These are phyloP conservation scores for Termitomyces sp. DNA, from an alignment of 768 basidiomycete species.

Conservation along the genomic window DNA sequence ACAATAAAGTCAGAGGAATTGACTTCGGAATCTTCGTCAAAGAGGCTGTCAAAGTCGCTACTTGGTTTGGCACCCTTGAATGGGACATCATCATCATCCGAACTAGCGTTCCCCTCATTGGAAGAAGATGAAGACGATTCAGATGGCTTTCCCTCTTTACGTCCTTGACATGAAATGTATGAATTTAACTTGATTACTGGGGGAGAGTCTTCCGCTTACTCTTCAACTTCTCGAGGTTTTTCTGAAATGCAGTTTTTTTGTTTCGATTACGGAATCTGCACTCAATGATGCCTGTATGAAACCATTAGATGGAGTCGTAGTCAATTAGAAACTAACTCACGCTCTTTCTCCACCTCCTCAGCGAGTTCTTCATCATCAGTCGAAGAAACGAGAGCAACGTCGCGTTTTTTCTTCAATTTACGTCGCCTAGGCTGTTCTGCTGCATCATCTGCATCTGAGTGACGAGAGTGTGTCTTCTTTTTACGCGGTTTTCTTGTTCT, in stretches of 20 bases:
- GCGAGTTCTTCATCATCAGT: conserved; percentile 36
- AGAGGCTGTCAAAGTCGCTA: conserved; percentile 32
- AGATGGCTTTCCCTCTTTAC: conserved; percentile 40
- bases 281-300: conserved; percentile 55
- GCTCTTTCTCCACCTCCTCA: conserved; percentile 54
- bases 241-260: conserved; percentile 59
- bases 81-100: conserved; percentile 24
- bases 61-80: conserved; percentile 47
- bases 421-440: conserved; percentile 29
- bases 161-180: conserved; percentile 27
- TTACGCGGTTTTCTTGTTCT: conserved; percentile 2
- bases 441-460: conserved; percentile 29
- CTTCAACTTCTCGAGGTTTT: conserved; percentile 63
- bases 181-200: not conserved
- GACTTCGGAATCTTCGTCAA: conserved; percentile 35
- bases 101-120: conserved; percentile 25
- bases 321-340: conserved; percentile 28
- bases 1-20: conserved; percentile 53
- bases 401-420: conserved; percentile 36
- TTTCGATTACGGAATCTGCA: conserved; percentile 58
- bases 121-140: conserved; percentile 23
- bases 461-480: conserved; percentile 16
- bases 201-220: conserved; percentile 34
- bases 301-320: not conserved
- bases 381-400: conserved; percentile 34